Evolutionary conservation across 257 asterid species (phyloP), one percentile per base, ranked within the genome.

Genomic region (Gentiana straminea): DNA sequence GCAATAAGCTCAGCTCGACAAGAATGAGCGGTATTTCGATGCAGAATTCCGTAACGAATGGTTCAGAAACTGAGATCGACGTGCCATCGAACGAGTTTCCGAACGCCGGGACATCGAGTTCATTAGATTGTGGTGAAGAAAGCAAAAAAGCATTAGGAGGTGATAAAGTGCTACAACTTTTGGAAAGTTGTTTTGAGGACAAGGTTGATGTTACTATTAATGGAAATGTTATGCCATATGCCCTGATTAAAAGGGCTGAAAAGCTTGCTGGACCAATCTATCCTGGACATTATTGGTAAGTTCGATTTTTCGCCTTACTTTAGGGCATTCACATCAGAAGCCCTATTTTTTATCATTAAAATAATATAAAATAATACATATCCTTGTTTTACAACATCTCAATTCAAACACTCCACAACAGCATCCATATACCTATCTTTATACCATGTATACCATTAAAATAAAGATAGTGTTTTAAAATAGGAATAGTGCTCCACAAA

Each of bases 211-310:
- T 80, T 62, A 83, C 89, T 6, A 83, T 91, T 51, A 91, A 87
- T 43, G 98, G 96, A 64, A 80, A 81, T 77, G 68, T 71, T 46
- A 76, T 91, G 63, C 64, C 82, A 2, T 76, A 68, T 46, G 70
- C 78, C 49, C 61, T 84, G 68, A 51, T 87, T 43, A 82, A 71
- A 71, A 91, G 75, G 74, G 98, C 98, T 36, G 86, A 82, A 66
- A 79, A 73, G 59, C 52, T 76, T 47, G 95, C 96, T 39, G 98
- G 98, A 58, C 77, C 80, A 4, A 81, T 91, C 62, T 81, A 71
- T 24, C 88, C 95, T 35, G 98, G 98, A 58, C 68, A 87, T 72
- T 91, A 87, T 75, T 91, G 98, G 98, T 91, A 74, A 57, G 73
- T 41, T n/a, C 43, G 0, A 24, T 24, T 24, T 24, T 15, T 24